Conservation (phyloP, 768 basidiomycete genomes). For the Brasilioporus rufonigricans region DNA sequence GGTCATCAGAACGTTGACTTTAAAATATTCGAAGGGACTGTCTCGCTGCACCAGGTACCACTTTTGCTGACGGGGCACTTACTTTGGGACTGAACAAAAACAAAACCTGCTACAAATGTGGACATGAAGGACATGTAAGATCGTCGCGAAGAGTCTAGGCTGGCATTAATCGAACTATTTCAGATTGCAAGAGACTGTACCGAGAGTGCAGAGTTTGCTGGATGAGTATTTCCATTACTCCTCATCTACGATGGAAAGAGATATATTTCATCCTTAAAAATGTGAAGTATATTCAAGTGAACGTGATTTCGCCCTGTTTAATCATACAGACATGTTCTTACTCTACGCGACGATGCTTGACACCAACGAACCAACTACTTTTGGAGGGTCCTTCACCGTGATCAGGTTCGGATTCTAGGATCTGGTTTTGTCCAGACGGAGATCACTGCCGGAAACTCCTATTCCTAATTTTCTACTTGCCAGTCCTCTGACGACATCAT, state of each 20-base stretch:
- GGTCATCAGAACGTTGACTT: slow-evolving; percentile 5
- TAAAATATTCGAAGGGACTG: slow-evolving; percentile 57
- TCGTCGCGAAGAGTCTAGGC: neutral
- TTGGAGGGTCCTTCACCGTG: neutral
- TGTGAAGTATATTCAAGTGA: slow-evolving; percentile 13
- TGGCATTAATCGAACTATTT: slow-evolving; percentile 5
- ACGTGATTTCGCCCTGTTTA: slow-evolving; percentile 11
- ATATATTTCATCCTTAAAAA: slow-evolving; percentile 18
- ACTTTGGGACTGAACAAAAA: slow-evolving; percentile 48
- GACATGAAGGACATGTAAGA: slow-evolving; percentile 84
- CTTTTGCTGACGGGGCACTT: slow-evolving; percentile 44
- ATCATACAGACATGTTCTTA: neutral
- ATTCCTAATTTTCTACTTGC: neutral
- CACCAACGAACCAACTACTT: neutral
- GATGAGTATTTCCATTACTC: slow-evolving; percentile 31
- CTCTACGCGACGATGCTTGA: neutral
- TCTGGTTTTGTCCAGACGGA: slow-evolving; percentile 12
- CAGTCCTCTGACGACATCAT: neutral
- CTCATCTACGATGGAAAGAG: slow-evolving; percentile 4
- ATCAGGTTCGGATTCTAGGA: neutral
- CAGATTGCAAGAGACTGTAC: slow-evolving; percentile 69
- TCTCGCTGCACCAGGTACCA: slow-evolving; percentile 66
- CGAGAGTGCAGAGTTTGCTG: slow-evolving; percentile 50
- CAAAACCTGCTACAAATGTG: slow-evolving; percentile 88
- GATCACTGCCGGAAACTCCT: slow-evolving; percentile 17